These are phyloP conservation scores for Fusarium albosuccineum DNA, from an alignment of 2,329 filamentous ascomycete genomes.

Conservation along the genomic window DNA sequence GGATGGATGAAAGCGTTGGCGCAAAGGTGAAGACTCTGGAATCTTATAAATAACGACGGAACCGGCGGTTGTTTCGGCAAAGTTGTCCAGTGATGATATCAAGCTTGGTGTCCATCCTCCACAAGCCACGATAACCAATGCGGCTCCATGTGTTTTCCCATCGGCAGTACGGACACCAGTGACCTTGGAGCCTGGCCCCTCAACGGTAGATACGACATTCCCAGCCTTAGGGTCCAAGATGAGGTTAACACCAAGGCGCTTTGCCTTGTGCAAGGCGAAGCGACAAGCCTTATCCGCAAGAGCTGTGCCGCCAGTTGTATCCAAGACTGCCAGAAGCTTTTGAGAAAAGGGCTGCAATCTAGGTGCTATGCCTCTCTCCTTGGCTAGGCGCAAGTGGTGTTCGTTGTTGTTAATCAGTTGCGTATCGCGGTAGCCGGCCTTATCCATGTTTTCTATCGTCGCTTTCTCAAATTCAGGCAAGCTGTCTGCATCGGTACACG, in stretches of 20 bases:
- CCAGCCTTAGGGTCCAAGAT: background rate
- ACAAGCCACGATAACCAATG: slow-evolving; percentile 5
- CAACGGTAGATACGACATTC: background rate
- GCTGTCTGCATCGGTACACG: background rate
- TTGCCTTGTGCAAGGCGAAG: slow-evolving; percentile 13
- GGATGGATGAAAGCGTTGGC: background rate
- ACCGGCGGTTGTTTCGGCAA: background rate
- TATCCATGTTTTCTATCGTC: slow-evolving; percentile 1
- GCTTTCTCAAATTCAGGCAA: background rate
- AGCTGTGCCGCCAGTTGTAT: background rate
- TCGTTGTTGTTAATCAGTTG: background rate
- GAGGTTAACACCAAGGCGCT: background rate
- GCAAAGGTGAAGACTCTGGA: background rate
- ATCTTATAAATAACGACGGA: background rate
- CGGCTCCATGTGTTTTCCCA: background rate
- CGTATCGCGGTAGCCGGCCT: background rate
- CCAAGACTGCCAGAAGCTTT: background rate
- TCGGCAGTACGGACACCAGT: background rate
- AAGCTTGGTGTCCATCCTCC: slow-evolving; percentile 10
- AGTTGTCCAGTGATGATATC: background rate
- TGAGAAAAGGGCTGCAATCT: background rate
- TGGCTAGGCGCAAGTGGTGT: background rate
- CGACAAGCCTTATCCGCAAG: slow-evolving; percentile 9
- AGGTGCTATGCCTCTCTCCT: background rate
- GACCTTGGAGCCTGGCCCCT: background rate